phyloP scores from a whole-genome alignment of 176 grass and related monocot species.

The Secale cereale region DNA sequence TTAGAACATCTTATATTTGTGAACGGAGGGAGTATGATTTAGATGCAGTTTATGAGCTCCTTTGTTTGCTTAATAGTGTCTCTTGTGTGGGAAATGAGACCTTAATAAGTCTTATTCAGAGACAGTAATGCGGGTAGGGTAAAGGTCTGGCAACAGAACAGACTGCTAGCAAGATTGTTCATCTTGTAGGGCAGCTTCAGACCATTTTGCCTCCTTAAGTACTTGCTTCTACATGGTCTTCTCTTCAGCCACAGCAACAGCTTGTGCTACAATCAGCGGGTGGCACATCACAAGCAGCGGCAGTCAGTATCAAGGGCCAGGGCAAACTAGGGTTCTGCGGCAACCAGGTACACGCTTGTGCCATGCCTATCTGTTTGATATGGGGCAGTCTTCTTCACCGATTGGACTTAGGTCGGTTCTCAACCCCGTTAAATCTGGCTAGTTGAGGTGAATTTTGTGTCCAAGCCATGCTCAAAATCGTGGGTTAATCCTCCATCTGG shows the following conservation, averaged over 20 bases:
- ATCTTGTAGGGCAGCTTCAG: slow-evolving; percentile 62
- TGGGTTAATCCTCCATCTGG: neutral
- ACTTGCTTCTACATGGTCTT: slow-evolving; percentile 73
- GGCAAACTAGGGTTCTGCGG: no score
- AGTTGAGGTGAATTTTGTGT: neutral
- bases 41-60: no score
- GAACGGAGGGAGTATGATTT: no score
- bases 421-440: neutral
- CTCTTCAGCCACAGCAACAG: slow-evolving; percentile 68
- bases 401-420: neutral
- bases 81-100: no score
- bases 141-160: slow-evolving; percentile 73
- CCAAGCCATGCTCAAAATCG: neutral
- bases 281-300: neutral
- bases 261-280: slow-evolving; percentile 44
- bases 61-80: no score
- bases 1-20: no score
- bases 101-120: no score
- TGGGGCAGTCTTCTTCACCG: neutral
- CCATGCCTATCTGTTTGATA: neutral
- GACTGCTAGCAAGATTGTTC: slow-evolving; percentile 50
- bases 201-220: slow-evolving; percentile 58
- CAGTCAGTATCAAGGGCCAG: neutral
- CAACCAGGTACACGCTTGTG: neutral
- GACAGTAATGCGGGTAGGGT: neutral